Conservation (phyloP, 2,329 filamentous ascomycete genomes). For the Aspergillus sp. region DNA sequence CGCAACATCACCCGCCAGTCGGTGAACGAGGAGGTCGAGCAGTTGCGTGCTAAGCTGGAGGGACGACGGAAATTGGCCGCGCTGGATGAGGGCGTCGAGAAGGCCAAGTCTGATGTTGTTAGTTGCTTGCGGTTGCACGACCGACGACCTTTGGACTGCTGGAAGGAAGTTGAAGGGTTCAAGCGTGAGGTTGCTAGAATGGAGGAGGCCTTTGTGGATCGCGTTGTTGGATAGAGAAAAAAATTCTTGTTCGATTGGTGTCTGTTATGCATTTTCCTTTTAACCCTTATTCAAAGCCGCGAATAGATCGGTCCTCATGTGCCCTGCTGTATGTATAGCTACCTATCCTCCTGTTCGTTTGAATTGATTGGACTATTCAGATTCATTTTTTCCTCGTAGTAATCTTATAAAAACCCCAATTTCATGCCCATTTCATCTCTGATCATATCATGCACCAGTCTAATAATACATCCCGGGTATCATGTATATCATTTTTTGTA, state of each 20-base stretch:
- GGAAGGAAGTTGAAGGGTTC: slow-evolving; percentile 86
- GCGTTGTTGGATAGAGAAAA: slow-evolving; percentile 50
- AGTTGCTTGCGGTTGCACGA: slow-evolving; percentile 80
- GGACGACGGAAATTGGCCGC: slow-evolving; percentile 56
- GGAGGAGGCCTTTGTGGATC: slow-evolving; percentile 84
- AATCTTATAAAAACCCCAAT: no score
- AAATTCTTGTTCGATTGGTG: background rate
- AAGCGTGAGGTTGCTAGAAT: slow-evolving; percentile 82
- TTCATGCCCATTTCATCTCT: no score
- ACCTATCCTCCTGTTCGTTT: background rate
- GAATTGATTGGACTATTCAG: no score
- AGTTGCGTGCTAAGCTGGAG: slow-evolving; percentile 55
- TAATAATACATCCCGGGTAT: no score
- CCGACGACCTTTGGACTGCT: slow-evolving; percentile 86
- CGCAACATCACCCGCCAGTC: slow-evolving; percentile 47
- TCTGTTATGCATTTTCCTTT: background rate
- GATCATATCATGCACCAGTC: no score
- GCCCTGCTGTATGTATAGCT: background rate
- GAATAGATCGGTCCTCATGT: background rate
- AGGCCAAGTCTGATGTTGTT: slow-evolving; percentile 70
- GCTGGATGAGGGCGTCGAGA: slow-evolving; percentile 67
- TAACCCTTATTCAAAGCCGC: background rate
- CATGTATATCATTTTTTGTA: no score
- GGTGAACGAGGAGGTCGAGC: slow-evolving; percentile 55
- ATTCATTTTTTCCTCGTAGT: no score